Evolutionary conservation across 768 basidiomycete genomes (phyloP).

Genomic region (Pulveroboletus sp.): DNA sequence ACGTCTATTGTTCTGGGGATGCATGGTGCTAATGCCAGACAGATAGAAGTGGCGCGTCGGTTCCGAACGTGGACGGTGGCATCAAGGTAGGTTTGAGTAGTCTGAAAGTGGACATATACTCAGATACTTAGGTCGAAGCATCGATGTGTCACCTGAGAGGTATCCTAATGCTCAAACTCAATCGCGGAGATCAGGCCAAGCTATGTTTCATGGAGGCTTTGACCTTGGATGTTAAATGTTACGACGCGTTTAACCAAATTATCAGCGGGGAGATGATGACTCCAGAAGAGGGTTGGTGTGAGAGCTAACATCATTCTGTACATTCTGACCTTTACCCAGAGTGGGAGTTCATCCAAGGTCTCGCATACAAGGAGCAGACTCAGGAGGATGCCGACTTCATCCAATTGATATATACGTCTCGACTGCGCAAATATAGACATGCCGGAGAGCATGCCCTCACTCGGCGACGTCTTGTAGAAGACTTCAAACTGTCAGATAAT

Average conservation of each 20-base stretch:
- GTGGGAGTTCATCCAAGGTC: conserved; percentile 90
- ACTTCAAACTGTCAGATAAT: conserved; percentile 84
- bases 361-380: conserved; percentile 78
- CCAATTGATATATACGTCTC: conserved; percentile 85
- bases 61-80: conserved; percentile 84
- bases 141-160: conserved; percentile 96
- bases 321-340: conserved; percentile 46
- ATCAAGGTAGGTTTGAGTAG: conserved; percentile 65
- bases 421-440: conserved; percentile 88
- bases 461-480: conserved; percentile 71
- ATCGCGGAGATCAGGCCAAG: conserved; percentile 87
- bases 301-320: background rate
- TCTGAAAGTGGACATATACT: conserved; percentile 1
- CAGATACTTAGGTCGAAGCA: conserved; percentile 74
- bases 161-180: conserved; percentile 89
- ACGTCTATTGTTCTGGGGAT: background rate
- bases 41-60: conserved; percentile 64
- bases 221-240: conserved; percentile 92
- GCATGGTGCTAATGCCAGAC: conserved; percentile 8
- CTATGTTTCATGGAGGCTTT: conserved; percentile 95
- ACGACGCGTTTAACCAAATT: conserved; percentile 89
- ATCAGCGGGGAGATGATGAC: conserved; percentile 95
- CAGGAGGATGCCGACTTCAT: conserved; percentile 90
- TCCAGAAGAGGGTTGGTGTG: conserved; percentile 82
- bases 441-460: conserved; percentile 76